These are phyloP conservation scores for Auxenochlorella pyrenoidosa DNA, from an alignment of 139 green algal genomes.

Conservation along the genomic window DNA sequence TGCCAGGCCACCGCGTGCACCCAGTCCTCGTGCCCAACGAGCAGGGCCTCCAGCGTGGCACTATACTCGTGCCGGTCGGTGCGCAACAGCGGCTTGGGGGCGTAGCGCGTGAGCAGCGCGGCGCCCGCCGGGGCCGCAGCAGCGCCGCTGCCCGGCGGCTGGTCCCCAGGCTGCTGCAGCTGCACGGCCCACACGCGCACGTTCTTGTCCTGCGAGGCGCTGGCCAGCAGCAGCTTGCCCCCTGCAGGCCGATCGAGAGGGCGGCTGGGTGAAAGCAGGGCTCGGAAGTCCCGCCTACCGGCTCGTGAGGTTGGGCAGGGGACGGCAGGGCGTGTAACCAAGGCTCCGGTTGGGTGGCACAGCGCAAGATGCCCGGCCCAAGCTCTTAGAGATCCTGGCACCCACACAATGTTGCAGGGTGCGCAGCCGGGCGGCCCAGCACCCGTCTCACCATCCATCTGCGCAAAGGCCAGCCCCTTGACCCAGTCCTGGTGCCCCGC, in stretches of 20 bases:
- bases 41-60: slow-evolving; percentile 79
- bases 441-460: slow-evolving; percentile 25
- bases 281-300: too few relatives aligned
- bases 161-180: slow-evolving; percentile 12
- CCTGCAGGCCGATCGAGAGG: neutral
- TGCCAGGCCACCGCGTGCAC: slow-evolving; percentile 87
- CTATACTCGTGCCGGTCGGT: slow-evolving; percentile 44
- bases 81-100: slow-evolving; percentile 54
- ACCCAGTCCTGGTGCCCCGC: slow-evolving; percentile 90
- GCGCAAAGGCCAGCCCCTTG: slow-evolving; percentile 73
- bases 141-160: neutral
- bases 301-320: too few relatives aligned
- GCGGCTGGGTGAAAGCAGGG: too few relatives aligned
- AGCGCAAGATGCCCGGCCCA: neutral
- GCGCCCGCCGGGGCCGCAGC: neutral
- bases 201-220: slow-evolving; percentile 88
- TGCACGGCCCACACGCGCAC: slow-evolving; percentile 71
- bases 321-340: too few relatives aligned
- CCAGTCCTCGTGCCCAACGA: slow-evolving; percentile 97
- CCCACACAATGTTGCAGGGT: too few relatives aligned
- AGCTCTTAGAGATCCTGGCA: too few relatives aligned
- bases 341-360: too few relatives aligned
- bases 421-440: too few relatives aligned
- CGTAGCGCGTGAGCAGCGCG: slow-evolving; percentile 64
- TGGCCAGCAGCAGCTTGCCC: slow-evolving; percentile 85